phyloP scores from a whole-genome alignment of 805 yeast species.

The Candida krabiensis region DNA sequence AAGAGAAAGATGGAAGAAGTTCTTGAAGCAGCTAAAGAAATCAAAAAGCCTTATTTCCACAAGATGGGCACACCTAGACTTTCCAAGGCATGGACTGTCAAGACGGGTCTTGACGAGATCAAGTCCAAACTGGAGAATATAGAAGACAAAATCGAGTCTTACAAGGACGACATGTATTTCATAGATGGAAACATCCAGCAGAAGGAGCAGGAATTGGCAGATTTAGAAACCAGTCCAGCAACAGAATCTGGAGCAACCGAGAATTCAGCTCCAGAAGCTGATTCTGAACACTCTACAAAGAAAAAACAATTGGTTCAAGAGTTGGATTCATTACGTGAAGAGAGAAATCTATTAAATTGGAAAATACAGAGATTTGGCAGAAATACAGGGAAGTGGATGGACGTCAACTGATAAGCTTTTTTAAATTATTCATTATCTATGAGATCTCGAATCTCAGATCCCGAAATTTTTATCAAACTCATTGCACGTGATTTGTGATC shows the following conservation, averaged over 20 bases:
- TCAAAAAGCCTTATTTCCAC: constrained; percentile 24
- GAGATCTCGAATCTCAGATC: neutral
- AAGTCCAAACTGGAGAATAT: constrained; percentile 10
- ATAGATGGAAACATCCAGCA: constrained; percentile 22
- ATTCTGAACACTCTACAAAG: neutral
- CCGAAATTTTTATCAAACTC: neutral
- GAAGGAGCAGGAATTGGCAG: constrained; percentile 4
- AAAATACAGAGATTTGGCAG: constrained; percentile 25
- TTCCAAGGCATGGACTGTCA: constrained; percentile 27
- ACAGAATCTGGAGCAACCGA: neutral
- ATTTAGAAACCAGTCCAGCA: neutral
- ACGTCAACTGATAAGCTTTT: too few species aligned
- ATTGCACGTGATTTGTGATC: neutral
- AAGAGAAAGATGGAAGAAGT: constrained; percentile 27
- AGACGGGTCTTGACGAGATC: constrained; percentile 23
- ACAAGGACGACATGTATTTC: constrained; percentile 31
- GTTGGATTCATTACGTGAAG: constrained; percentile 10
- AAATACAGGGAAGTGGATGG: constrained; percentile 18
- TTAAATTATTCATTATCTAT: neutral
- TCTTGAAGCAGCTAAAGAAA: constrained; percentile 7
- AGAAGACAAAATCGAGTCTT: constrained; percentile 22
- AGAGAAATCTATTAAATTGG: constrained; percentile 24
- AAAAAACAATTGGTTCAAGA: constrained; percentile 10
- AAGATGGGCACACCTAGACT: constrained; percentile 31
- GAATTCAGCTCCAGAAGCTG: neutral